Evolutionary conservation across 1,284 basidiomycete species (phyloP).

Genomic region (Rhodotorula sp.): DNA sequence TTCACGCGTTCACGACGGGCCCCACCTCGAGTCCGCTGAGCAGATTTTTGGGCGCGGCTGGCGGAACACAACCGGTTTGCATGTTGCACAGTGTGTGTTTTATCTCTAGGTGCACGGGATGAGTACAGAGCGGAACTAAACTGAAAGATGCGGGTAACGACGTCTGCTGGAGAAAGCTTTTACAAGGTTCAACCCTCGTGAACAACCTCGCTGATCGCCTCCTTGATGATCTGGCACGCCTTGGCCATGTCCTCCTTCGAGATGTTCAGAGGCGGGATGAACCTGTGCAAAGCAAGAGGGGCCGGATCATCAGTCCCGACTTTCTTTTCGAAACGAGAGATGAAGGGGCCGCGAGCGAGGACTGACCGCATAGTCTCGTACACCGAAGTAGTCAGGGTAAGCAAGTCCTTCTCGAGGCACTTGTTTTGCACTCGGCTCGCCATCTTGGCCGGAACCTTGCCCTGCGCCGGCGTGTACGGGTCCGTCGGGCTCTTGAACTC

Average conservation of each 20-base stretch:
- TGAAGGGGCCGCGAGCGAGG: not conserved
- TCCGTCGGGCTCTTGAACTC: conserved; percentile 45
- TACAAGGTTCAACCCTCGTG: conserved; percentile 24
- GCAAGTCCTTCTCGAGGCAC: conserved; percentile 77
- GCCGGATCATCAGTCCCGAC: not conserved
- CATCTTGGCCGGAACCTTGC: conserved; percentile 61
- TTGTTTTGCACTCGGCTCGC: conserved; percentile 72
- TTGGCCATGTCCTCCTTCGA: conserved; percentile 61
- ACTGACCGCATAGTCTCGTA: conserved; percentile 40
- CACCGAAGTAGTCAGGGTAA: conserved; percentile 69
- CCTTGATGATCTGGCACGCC: conserved; percentile 61
- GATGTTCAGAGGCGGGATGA: conserved; percentile 63
- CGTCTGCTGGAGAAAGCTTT: not conserved
- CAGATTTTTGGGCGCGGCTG: too few relatives aligned
- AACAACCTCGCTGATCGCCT: conserved; percentile 62
- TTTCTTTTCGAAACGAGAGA: not conserved
- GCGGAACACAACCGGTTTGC: not conserved
- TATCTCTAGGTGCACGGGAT: not conserved
- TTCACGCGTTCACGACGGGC: too few relatives aligned
- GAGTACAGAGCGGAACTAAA: not conserved
- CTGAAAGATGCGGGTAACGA: too few relatives aligned
- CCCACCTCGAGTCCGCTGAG: too few relatives aligned
- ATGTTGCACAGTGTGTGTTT: not conserved
- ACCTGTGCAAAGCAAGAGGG: conserved; percentile 6
- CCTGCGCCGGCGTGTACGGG: conserved; percentile 47